Conservation (phyloP, 2,329 filamentous ascomycete genomes). For the Taxawa tesnikishii region DNA sequence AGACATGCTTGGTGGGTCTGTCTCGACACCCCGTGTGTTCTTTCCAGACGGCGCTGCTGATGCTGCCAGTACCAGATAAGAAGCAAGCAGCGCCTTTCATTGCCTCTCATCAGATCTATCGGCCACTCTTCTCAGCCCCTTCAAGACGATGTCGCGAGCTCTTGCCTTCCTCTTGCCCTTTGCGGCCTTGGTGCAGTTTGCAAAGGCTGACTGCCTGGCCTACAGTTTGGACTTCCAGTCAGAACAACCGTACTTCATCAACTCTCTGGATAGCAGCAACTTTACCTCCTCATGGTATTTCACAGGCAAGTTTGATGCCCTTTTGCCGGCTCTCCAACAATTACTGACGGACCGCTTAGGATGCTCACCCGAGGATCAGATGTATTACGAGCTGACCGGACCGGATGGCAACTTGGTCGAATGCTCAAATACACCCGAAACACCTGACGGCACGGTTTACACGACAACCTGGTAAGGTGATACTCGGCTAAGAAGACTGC, state of each 20-base stretch:
- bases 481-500: too few relatives aligned
- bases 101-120: too few relatives aligned
- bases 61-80: too few relatives aligned
- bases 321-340: too few relatives aligned
- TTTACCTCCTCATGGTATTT: conserved; percentile 34
- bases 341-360: conserved; percentile 8
- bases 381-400: conserved; percentile 29
- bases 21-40: too few relatives aligned
- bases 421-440: conserved; percentile 26
- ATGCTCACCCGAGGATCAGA: conserved; percentile 27
- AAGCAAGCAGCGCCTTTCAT: too few relatives aligned
- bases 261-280: conserved; percentile 24
- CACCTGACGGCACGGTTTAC: conserved; percentile 24
- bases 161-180: background rate
- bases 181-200: background rate
- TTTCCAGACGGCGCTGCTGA: too few relatives aligned
- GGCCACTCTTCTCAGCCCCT: too few relatives aligned
- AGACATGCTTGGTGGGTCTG: too few relatives aligned
- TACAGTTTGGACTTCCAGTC: conserved; percentile 28
- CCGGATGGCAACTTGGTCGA: conserved; percentile 25
- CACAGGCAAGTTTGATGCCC: conserved; percentile 15
- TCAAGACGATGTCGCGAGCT: too few relatives aligned
- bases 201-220: conserved; percentile 11
- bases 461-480: conserved; percentile 27
- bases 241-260: conserved; percentile 32